Conservation (phyloP, 176 grass and related monocot species). For the Zoysia japonica region DNA sequence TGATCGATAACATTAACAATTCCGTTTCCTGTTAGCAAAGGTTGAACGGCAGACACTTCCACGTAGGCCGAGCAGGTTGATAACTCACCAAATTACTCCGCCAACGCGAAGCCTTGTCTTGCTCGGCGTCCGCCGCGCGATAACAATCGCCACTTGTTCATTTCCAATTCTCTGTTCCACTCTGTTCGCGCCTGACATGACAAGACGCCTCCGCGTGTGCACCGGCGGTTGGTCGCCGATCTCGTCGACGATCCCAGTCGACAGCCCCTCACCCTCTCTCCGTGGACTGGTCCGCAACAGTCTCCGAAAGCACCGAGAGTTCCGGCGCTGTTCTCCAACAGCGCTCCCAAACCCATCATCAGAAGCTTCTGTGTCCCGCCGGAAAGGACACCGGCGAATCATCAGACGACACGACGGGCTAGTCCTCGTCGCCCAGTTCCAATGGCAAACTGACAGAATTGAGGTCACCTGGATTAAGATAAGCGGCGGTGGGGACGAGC, state of each 20-base stretch:
- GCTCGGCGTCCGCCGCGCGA: too few relatives aligned
- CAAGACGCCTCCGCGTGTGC: too few relatives aligned
- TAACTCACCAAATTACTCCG: too few relatives aligned
- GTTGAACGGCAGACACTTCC: too few relatives aligned
- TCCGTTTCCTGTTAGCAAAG: too few relatives aligned
- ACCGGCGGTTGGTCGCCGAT: neutral
- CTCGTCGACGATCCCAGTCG: conserved; percentile 9
- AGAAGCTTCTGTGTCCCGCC: conserved; percentile 14
- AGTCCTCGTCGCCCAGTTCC: conserved; percentile 18
- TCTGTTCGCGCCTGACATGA: too few relatives aligned
- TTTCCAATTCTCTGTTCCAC: too few relatives aligned
- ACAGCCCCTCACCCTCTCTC: conserved; percentile 10
- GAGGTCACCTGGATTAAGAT: conserved; percentile 31
- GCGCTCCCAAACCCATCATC: neutral
- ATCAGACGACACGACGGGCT: conserved; percentile 25
- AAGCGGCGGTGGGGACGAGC: conserved; percentile 19
- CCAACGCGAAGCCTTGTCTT: too few relatives aligned
- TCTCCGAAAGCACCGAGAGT: conserved; percentile 33
- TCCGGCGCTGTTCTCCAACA: conserved; percentile 41
- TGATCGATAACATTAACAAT: too few relatives aligned
- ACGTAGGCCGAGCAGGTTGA: too few relatives aligned
- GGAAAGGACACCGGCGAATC: conserved; percentile 18
- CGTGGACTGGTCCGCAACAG: conserved; percentile 43
- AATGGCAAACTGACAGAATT: conserved; percentile 23
- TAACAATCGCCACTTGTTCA: too few relatives aligned